Base-by-base conservation (phyloP, 257 asterid genomes). In the Gentiana dahurica region DNA sequence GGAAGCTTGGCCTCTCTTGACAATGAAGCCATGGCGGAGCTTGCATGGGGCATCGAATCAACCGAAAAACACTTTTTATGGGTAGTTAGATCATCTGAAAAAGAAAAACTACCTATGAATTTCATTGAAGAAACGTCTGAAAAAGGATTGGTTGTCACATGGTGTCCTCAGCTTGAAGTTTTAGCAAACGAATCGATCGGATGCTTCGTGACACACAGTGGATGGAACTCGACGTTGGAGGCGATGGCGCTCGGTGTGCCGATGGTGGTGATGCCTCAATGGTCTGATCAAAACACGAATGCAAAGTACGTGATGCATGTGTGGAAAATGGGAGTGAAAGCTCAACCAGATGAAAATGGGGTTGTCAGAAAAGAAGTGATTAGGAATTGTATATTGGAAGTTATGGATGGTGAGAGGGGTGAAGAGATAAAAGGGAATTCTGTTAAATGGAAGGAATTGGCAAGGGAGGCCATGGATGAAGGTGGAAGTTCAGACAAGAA, bases 271-370 rank as follows among this genome's bases (percentile, higher is more conserved):
- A 33, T 68, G 62, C 73, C 73, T 3, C 69, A 62, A n/a, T 68
- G 84, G 82, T 4, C 66, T 1, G 87, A 82, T 52, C 91, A 82
- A 34, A 46, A 68, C 5, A 82, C 77, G 1, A 70, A 70, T 8
- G 75, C 84, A 0, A 79, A 77, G 60, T 7, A 71, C 32, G 57
- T 77, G 1, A 49, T 10, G 9, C 76, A 77, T 34, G 75, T 72
- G 7, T 82, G 91, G 87, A 6, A 9, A 5, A 51, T 15, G 0
- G 84, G 84, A n/a, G 57, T 82, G 15, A 70, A 72, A 4, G 68
- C 67, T 1, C 55, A 34, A 58, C 37, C 8, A 0, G 71, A 54
- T 61, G 80, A n/a, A 2, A 4, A 61, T 5, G 84, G 74, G 34
- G 44, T 74, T 4, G 81, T 68, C 4, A 39, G 44, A 15, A 39